Base-by-base conservation (phyloP, 371 early-diverging fungal species). In the Lichtheimia ramosa region DNA sequence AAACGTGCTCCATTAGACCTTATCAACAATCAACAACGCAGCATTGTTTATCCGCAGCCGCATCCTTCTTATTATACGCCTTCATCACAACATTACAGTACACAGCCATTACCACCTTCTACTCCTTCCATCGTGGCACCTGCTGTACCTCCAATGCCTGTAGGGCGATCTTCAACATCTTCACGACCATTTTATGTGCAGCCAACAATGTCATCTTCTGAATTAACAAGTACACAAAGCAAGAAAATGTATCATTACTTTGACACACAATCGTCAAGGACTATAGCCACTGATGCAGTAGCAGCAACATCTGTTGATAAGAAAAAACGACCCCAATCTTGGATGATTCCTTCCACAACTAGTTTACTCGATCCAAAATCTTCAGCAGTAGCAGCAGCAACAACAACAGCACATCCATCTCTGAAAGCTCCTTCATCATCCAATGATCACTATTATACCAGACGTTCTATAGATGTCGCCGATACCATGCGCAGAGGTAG, bases 121-220 rank as follows among this genome's bases (percentile, higher is more conserved):
- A 27, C 42, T 20, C 51, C 63, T 0, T 53, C 65, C 5, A 55
- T 66, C 23, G 74, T 70, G 10, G 65, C 74, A 21, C 74, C 70
- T 55, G 64, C 69, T 23, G 60, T 68, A 12, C 71, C 74, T 21
- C 74, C 70, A 14, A 20, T 64, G 21, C 64, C 58, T 42, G 23
- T 64, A 18, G 43, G 34, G 10, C 34, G 34, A 34, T 34, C 8
- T 8, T 34, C 34, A 34, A 34, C 34, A 2, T 10, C 34, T 34
- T 34, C 34, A 34, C 18, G 51, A 16, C n/a, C 42, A 7, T 51
- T 43, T 40, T 51, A 51, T 41, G 59, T 21, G 3, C 49, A 58
- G n/a, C 59, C 59, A 24, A 51, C 43, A 40, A 21, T 55, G 24
- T 55, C 56, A 7, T 43, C 56, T 20, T 55, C 56, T 3, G 56